Evolutionary conservation across 129 eudicot genomes (phyloP).

Genomic region (Sambucus nigra): DNA sequence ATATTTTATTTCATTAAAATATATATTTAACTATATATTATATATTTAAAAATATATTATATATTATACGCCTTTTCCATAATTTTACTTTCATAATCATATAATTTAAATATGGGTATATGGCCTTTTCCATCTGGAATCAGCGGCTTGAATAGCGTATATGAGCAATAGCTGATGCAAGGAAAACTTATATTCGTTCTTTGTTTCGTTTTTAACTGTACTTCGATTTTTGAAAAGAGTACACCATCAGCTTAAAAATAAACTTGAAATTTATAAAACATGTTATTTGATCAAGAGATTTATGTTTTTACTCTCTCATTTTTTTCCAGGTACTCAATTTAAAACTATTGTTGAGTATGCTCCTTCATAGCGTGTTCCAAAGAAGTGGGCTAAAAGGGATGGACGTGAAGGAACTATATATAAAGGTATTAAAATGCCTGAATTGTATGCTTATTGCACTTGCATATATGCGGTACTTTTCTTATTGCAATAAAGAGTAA

Average conservation of each 20-base stretch:
- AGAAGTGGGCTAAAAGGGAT: slow-evolving; percentile 70
- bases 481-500: slow-evolving; percentile 7
- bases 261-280: not conserved
- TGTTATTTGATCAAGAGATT: slow-evolving; percentile 3
- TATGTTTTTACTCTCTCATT: not conserved
- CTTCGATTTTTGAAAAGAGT: no score
- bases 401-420: slow-evolving; percentile 85
- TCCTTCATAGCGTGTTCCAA: slow-evolving; percentile 93
- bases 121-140: not conserved
- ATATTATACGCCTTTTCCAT: no score
- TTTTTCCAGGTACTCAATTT: slow-evolving; percentile 61
- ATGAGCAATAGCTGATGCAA: slow-evolving; percentile 1
- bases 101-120: not conserved
- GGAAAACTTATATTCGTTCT: slow-evolving; percentile 4
- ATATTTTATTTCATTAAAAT: no score
- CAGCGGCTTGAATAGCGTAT: not conserved
- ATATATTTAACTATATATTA: no score
- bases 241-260: no score
- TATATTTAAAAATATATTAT: no score
- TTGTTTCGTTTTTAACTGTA: not conserved
- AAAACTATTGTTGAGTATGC: slow-evolving; percentile 83
- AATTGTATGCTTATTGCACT: slow-evolving; percentile 6
- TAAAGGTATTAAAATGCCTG: slow-evolving; percentile 42
- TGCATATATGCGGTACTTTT: slow-evolving; percentile 1
- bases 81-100: no score